Conservation (phyloP, 1,284 basidiomycete genomes). For the Trichosporon faecale region DNA sequence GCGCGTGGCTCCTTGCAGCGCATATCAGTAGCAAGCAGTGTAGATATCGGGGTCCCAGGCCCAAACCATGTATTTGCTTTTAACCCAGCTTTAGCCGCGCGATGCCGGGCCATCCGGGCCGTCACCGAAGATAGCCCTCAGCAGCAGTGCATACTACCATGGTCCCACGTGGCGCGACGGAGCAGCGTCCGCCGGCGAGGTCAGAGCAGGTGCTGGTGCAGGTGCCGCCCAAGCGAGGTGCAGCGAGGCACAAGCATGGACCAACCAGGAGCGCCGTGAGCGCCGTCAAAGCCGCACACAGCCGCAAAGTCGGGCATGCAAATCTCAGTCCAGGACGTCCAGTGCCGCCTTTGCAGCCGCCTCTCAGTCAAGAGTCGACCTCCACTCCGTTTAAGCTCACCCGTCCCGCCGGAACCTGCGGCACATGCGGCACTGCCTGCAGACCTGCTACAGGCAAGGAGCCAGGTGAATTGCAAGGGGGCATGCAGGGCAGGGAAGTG, state of each 20-base stretch:
- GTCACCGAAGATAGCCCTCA: too few relatives aligned
- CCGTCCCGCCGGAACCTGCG: too few relatives aligned
- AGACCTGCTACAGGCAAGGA: too few relatives aligned
- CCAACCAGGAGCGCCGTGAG: too few relatives aligned
- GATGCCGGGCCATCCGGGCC: too few relatives aligned
- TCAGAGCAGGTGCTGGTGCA: background rate
- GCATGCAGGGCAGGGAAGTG: too few relatives aligned
- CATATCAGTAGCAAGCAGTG: conserved; percentile 1
- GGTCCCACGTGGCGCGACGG: background rate
- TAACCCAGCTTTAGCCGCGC: background rate
- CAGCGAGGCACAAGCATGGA: background rate
- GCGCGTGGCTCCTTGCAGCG: background rate
- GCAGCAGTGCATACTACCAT: too few relatives aligned
- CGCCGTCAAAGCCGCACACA: background rate
- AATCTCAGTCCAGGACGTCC: background rate
- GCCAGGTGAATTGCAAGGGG: too few relatives aligned
- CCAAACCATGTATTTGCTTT: conserved; percentile 2
- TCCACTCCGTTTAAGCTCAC: too few relatives aligned
- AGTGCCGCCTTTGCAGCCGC: background rate
- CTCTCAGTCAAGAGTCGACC: too few relatives aligned
- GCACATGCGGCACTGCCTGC: background rate
- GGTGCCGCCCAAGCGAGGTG: too few relatives aligned
- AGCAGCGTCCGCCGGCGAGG: too few relatives aligned
- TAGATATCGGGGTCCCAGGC: background rate
- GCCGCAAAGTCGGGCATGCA: background rate